Conservation (phyloP, 164 flowering plant genomes). For the Paratinospora sagittata region DNA sequence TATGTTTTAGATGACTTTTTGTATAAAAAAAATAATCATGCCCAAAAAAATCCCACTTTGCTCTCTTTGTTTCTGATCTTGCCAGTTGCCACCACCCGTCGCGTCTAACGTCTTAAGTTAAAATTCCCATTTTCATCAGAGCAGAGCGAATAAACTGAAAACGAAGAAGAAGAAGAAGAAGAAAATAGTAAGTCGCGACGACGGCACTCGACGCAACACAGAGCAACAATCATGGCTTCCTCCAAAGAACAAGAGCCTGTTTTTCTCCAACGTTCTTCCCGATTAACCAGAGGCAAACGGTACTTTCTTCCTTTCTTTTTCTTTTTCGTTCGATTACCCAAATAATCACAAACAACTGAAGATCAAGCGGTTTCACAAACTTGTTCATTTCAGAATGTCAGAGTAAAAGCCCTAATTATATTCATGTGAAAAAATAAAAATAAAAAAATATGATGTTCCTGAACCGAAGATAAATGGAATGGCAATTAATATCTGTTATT, state of each 20-base stretch:
- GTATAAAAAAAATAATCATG: too few species aligned
- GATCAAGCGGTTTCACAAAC: neutral
- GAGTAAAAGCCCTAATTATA: constrained; percentile 3
- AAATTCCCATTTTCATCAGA: too few species aligned
- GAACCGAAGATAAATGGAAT: neutral
- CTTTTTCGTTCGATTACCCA: neutral
- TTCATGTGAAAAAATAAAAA: too few species aligned
- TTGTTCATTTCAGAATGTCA: neutral
- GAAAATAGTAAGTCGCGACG: too few species aligned
- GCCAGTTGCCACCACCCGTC: too few species aligned
- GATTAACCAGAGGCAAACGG: constrained; percentile 56
- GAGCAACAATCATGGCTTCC: constrained; percentile 27
- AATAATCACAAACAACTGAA: neutral
- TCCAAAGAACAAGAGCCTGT: constrained; percentile 28
- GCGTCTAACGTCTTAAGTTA: too few species aligned
- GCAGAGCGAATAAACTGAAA: too few species aligned
- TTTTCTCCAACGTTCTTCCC: constrained; percentile 44
- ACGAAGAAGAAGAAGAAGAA: neutral
- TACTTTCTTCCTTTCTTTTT: neutral
- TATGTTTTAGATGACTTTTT: too few species aligned
- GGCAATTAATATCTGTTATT: neutral
- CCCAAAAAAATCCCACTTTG: too few species aligned
- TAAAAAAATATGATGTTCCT: too few species aligned
- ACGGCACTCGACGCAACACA: neutral
- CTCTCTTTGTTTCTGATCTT: too few species aligned